These are phyloP conservation scores for Agarophyton chilense DNA, from an alignment of 23 red algal genomes.

Conservation along the genomic window DNA sequence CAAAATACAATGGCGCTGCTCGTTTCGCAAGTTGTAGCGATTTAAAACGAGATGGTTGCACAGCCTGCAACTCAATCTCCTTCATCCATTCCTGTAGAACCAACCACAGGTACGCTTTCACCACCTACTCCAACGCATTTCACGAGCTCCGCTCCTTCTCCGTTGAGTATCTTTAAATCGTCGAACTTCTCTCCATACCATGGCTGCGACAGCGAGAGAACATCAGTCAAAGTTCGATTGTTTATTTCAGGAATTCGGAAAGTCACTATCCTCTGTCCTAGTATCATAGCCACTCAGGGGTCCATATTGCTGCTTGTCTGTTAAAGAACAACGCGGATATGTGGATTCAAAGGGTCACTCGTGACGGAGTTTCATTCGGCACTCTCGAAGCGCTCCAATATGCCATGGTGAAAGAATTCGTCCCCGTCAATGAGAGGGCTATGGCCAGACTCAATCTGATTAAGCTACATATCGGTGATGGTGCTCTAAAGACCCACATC, in stretches of 20 bases:
- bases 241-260: neutral
- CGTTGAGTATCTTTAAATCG: neutral
- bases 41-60: neutral
- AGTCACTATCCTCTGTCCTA: neutral
- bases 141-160: neutral
- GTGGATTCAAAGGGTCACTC: neutral
- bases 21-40: neutral
- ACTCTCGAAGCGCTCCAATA: neutral
- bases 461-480: too few species aligned
- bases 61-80: neutral
- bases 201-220: neutral
- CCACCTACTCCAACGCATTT: neutral
- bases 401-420: neutral
- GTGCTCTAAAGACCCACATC: too few species aligned
- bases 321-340: neutral
- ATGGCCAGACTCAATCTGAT: too few species aligned
- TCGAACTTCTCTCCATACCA: neutral
- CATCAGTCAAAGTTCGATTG: neutral
- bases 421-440: slow-evolving; percentile 22
- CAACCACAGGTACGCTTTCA: too few species aligned
- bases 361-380: too few species aligned
- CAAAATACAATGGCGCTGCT: neutral
- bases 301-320: neutral
- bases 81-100: too few species aligned
- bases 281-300: neutral